phyloP scores from a whole-genome alignment of 176 grass and related monocot genomes.

The Bromus sterilis region DNA sequence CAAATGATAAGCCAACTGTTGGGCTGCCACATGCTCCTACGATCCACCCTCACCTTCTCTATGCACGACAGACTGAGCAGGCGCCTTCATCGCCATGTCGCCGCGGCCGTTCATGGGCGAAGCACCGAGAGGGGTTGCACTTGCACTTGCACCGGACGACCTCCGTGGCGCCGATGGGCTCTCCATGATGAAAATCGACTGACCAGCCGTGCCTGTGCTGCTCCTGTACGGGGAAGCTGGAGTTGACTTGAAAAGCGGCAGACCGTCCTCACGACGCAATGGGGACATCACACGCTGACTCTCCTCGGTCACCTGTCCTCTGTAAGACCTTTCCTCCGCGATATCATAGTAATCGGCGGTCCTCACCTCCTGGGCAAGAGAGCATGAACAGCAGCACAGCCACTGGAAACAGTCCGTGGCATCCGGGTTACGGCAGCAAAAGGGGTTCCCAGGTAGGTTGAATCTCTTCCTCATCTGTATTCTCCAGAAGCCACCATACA shows the following conservation, averaged over 20 bases:
- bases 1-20: background rate
- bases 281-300: constrained; percentile 33
- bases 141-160: constrained; percentile 28
- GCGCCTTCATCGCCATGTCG: constrained; percentile 32
- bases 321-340: constrained; percentile 42
- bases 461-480: constrained; percentile 94
- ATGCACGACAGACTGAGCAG: constrained; percentile 19
- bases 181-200: constrained; percentile 41
- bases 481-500: constrained; percentile 98
- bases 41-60: constrained; percentile 14
- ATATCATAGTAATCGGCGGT: constrained; percentile 80
- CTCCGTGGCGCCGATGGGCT: constrained; percentile 29
- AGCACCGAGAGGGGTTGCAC: constrained; percentile 19
- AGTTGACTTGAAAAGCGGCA: constrained; percentile 39
- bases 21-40: background rate
- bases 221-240: constrained; percentile 40
- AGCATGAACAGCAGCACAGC: constrained; percentile 80
- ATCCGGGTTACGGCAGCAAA: constrained; percentile 52
- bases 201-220: constrained; percentile 21
- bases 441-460: constrained; percentile 49
- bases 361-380: constrained; percentile 85
- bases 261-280: constrained; percentile 37
- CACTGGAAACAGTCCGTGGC: constrained; percentile 57
- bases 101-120: constrained; percentile 15
- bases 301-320: background rate